A percentile compares a stretch with the other conserved stretches of the same genome.
phyloP scores from a whole-genome alignment of 306 rosid species.

The Amphicarpaea edgeworthii region DNA sequence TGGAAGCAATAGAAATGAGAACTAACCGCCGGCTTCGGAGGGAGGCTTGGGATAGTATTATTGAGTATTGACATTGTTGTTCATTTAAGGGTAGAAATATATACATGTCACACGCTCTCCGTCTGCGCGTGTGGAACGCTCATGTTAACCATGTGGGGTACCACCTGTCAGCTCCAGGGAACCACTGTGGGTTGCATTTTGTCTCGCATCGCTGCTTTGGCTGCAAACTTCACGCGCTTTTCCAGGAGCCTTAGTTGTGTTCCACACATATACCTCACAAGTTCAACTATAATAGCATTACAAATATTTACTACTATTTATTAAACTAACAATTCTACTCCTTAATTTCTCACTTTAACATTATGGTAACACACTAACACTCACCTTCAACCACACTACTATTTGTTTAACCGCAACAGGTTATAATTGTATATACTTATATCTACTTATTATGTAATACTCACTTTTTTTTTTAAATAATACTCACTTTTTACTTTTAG shows the following conservation, averaged over 20 bases:
- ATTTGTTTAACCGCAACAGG: not conserved
- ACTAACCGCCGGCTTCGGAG: not conserved
- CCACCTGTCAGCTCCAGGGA: constrained; percentile 48
- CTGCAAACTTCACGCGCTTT: constrained; percentile 45
- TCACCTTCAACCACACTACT: not conserved
- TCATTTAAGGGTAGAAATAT: constrained; percentile 23
- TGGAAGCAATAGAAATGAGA: constrained; percentile 39
- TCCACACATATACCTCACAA: no score
- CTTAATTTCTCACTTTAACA: no score
- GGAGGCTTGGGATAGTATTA: not conserved
- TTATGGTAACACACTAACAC: not conserved
- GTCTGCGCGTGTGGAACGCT: constrained; percentile 49
- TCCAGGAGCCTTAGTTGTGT: not conserved
- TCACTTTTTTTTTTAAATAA: not conserved
- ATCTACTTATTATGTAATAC: not conserved
- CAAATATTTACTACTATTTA: no score
- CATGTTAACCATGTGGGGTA: constrained; percentile 44
- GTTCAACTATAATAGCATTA: not conserved
- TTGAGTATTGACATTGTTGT: constrained; percentile 19
- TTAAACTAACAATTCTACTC: no score
- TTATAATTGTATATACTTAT: not conserved
- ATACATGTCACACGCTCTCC: constrained; percentile 37
- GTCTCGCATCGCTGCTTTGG: constrained; percentile 43
- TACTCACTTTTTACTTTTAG: not conserved
- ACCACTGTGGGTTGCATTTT: constrained; percentile 51